Conservation (phyloP, 2,329 filamentous ascomycete species). For the Elsinoe perseae region DNA sequence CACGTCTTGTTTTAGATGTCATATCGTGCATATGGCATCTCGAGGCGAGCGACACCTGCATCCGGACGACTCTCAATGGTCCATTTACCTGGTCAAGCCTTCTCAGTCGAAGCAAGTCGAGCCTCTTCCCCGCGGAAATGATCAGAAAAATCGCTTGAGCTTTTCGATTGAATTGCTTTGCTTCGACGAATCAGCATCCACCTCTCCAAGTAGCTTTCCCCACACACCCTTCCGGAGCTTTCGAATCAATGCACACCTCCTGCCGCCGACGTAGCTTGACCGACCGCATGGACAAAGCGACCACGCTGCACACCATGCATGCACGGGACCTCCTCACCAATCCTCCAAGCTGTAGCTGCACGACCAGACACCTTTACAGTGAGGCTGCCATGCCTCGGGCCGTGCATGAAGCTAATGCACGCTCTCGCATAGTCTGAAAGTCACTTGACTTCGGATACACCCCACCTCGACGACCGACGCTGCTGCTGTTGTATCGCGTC, state of each 20-base stretch:
- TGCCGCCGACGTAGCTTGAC: slow-evolving; percentile 4
- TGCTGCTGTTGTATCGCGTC: not conserved
- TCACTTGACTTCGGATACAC: slow-evolving; percentile 9
- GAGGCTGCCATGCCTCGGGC: slow-evolving; percentile 9
- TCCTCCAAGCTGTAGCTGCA: not conserved
- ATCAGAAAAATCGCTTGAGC: not conserved
- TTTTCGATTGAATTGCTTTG: slow-evolving; percentile 1
- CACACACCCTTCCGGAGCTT: slow-evolving; percentile 2
- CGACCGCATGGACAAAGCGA: slow-evolving; percentile 3
- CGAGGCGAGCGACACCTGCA: slow-evolving; percentile 8
- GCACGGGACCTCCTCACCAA: not conserved
- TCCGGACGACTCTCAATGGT: slow-evolving; percentile 6
- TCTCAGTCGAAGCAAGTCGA: not conserved
- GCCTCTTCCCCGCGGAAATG: slow-evolving; percentile 3
- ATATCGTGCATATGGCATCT: not conserved
- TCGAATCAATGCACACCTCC: slow-evolving; percentile 5
- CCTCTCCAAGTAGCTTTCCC: not conserved
- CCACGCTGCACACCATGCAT: slow-evolving; percentile 6
- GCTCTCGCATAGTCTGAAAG: not conserved
- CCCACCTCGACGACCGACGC: slow-evolving; percentile 2
- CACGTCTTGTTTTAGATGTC: not conserved
- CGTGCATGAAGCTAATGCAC: not conserved
- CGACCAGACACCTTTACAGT: not conserved
- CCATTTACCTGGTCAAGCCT: not conserved
- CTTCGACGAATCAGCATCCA: slow-evolving; percentile 2